Conservation (phyloP, 164 flowering plant species). For the Buxus sempervirens region DNA sequence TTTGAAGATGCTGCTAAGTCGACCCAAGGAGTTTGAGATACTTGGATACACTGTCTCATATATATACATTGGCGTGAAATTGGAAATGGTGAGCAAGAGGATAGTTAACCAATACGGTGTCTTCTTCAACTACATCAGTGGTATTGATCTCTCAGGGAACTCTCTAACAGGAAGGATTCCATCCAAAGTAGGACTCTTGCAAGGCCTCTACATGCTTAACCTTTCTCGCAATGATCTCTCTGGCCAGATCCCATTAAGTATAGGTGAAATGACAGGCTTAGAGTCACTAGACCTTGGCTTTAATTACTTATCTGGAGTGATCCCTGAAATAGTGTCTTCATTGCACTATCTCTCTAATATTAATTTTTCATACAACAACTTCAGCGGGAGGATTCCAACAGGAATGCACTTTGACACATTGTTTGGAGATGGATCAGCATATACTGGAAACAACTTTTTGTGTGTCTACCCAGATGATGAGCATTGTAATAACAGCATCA, state of each 20-base stretch:
- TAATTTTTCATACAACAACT: constrained; percentile 21
- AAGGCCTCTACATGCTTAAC: constrained; percentile 17
- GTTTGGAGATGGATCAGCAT: constrained; percentile 10
- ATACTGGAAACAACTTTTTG: constrained; percentile 12
- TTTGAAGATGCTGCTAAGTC: constrained; percentile 3
- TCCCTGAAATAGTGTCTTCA: constrained; percentile 12
- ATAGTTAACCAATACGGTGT: background rate
- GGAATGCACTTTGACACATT: constrained; percentile 16
- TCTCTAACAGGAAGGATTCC: constrained; percentile 15
- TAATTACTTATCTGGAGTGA: constrained; percentile 14
- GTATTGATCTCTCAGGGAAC: constrained; percentile 22
- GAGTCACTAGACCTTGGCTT: constrained; percentile 19
- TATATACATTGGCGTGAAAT: constrained; percentile 2
- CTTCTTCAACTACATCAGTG: constrained; percentile 8
- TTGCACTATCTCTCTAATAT: constrained; percentile 9
- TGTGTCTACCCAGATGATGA: constrained; percentile 10
- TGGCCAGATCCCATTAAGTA: constrained; percentile 11
- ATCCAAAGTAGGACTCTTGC: constrained; percentile 10
- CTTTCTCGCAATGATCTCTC: constrained; percentile 15
- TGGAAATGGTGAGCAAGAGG: constrained; percentile 18
- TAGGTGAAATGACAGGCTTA: constrained; percentile 13
- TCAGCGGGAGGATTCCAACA: constrained; percentile 24
- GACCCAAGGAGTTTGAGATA: background rate
- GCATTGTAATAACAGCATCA: background rate
- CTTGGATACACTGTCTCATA: constrained; percentile 12